A percentile compares a stretch with the other conserved stretches of the same genome.
Conservation (phyloP, 202 grass and related monocot genomes). For the Panicum virgatum region DNA sequence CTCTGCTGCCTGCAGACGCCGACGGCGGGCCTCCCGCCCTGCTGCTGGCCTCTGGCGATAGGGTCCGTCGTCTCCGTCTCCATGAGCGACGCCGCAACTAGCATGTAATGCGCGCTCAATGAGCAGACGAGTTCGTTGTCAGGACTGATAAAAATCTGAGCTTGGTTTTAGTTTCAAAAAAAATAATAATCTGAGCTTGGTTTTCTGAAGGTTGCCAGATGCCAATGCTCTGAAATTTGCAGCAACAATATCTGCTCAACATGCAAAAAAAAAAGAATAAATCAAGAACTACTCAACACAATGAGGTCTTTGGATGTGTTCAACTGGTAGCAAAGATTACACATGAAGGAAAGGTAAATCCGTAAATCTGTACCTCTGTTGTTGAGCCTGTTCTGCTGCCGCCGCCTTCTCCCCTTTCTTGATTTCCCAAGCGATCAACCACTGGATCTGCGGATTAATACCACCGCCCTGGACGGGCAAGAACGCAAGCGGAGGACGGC, state of each 20-base stretch:
- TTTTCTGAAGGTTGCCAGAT: background rate
- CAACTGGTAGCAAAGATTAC: background rate
- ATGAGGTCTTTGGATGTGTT: background rate
- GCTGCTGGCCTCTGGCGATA: background rate
- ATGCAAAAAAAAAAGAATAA: background rate
- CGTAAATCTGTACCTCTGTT: slow-evolving; percentile 3
- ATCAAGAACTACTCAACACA: no score
- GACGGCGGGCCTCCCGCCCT: background rate
- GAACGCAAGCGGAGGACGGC: slow-evolving; percentile 9
- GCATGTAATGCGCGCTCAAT: slow-evolving; percentile 15
- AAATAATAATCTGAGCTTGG: no score
- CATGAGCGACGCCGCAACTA: background rate
- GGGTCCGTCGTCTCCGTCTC: background rate
- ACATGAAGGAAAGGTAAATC: background rate
- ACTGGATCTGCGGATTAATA: slow-evolving; percentile 1
- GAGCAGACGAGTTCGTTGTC: background rate
- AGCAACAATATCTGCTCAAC: background rate
- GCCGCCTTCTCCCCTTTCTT: background rate
- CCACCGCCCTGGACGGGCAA: background rate
- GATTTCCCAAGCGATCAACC: background rate
- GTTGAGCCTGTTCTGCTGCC: background rate
- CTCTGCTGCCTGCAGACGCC: no score
- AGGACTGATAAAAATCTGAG: background rate
- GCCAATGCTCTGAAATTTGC: background rate
- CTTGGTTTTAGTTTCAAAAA: no score